These are phyloP conservation scores for Candida sp. DNA, from an alignment of 1,139 yeast genomes.

Conservation along the genomic window DNA sequence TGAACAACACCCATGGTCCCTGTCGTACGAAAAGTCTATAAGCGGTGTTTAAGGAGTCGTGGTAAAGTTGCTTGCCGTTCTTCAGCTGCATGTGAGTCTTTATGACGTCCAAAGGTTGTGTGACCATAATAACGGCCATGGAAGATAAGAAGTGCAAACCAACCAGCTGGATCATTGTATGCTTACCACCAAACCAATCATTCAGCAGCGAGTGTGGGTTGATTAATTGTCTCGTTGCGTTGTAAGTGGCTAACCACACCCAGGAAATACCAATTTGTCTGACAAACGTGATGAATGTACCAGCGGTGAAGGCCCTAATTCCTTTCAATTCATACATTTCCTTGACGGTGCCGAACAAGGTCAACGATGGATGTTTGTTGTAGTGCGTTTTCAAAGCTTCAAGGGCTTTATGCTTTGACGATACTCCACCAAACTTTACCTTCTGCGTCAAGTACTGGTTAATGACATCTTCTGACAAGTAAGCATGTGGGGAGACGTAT, in stretches of 20 bases:
- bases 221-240: slow-evolving; percentile 70
- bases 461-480: slow-evolving; percentile 40
- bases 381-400: slow-evolving; percentile 40
- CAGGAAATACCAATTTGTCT: slow-evolving; percentile 83
- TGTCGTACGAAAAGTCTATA: slow-evolving; percentile 73
- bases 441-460: slow-evolving; percentile 27
- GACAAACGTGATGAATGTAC: slow-evolving; percentile 76
- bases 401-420: slow-evolving; percentile 18
- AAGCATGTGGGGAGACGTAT: slow-evolving; percentile 50
- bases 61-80: slow-evolving; percentile 63
- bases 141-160: slow-evolving; percentile 62
- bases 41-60: slow-evolving; percentile 75
- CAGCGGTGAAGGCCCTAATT: slow-evolving; percentile 77
- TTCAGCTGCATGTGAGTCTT: slow-evolving; percentile 90
- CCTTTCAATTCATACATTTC: slow-evolving; percentile 85
- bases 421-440: slow-evolving; percentile 8
- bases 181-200: slow-evolving; percentile 54
- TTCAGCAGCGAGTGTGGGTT: slow-evolving; percentile 55
- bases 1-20: slow-evolving; percentile 68
- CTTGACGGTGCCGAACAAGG: slow-evolving; percentile 54
- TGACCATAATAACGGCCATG: slow-evolving; percentile 70
- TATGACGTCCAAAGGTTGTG: slow-evolving; percentile 92
- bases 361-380: slow-evolving; percentile 58
- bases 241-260: slow-evolving; percentile 85
- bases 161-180: slow-evolving; percentile 43